These are phyloP conservation scores for Saraca asoca DNA, from an alignment of 331 rosid species.

Conservation along the genomic window DNA sequence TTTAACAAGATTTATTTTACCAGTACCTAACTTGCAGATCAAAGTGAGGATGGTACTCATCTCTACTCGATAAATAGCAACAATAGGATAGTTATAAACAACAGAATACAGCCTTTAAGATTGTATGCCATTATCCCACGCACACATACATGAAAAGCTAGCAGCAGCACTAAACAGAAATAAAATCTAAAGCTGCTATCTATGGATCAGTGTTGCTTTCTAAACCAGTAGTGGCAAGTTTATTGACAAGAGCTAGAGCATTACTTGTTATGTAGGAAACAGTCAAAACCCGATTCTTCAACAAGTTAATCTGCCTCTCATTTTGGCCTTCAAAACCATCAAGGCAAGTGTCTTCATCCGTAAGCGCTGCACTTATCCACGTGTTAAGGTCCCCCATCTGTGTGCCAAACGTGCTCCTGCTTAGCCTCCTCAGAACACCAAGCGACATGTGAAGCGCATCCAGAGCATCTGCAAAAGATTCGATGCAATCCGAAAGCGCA, in stretches of 20 bases:
- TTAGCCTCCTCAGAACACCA: constrained; percentile 53
- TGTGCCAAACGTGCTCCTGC: constrained; percentile 47
- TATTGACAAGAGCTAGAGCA: constrained; percentile 75
- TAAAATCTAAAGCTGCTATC: too few relatives aligned
- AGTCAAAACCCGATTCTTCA: constrained; percentile 43
- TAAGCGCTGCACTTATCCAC: constrained; percentile 73
- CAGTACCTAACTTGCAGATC: too few relatives aligned
- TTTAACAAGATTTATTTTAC: too few relatives aligned
- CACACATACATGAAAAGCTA: too few relatives aligned
- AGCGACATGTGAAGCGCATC: constrained; percentile 70
- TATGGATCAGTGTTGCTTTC: constrained; percentile 41
- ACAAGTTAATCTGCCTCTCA: constrained; percentile 35
- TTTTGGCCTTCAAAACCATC: constrained; percentile 57
- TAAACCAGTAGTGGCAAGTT: constrained; percentile 61
- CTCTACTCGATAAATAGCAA: too few relatives aligned
- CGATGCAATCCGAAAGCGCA: constrained; percentile 63
- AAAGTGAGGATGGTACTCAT: too few relatives aligned
- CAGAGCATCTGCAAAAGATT: constrained; percentile 44
- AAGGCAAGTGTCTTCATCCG: constrained; percentile 58
- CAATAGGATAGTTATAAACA: too few relatives aligned
- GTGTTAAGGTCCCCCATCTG: constrained; percentile 62
- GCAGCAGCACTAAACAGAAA: too few relatives aligned
- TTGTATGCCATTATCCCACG: neutral
- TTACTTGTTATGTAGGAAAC: constrained; percentile 61
- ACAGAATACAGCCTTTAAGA: neutral